Base-by-base conservation (phyloP, 192 early-diverging fungal species). In the Lobulomyces angularis region DNA sequence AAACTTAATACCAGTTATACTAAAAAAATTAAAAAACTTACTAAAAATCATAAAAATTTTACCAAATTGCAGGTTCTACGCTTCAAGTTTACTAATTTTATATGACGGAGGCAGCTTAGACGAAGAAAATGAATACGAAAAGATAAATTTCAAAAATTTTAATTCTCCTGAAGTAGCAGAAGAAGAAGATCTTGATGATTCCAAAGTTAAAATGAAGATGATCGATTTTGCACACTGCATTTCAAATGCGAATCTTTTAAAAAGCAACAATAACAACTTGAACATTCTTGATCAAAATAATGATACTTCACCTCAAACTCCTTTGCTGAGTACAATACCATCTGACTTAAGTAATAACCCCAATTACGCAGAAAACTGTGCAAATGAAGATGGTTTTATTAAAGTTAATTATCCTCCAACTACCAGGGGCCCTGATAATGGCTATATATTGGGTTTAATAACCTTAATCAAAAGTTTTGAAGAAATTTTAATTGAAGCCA, bases 161-260 rank as follows among this genome's bases (percentile, higher is more conserved):
- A 40, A 21, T 22, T 49, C 44, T 8, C 8, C 6, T 25, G 47
- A 48, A 24, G 43, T 50, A 16, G 47, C 16, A 6, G 44, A 18
- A 7, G 17, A 11, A 5, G 18, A 7, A 5, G 16, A 39, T 25
- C 5, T 6, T 14, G 45, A 20, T 8, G 6, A 45, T 24, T 43
- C 45, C 11, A 66, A 71, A 19, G 82, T 85, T 5, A 80, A 91
- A 46, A 55, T 98, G 23, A 78, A 81, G 33, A 88, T 98, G 59
- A 98, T 98, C 48, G 94, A 98, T 53, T 98, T 98, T 64, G 88
- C 88, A 7, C 82, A 96, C 45, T 90, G 87, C 48, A 75, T 87
- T n/a, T 34, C 57, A 23, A 65, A 69, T 34, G 71, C 67, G 19
- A 69, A 80, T 27, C 59, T 59, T 12, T 40, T 69, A 21, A 54